Evolutionary conservation across 2,329 filamentous ascomycete species (phyloP).

Genomic region (Ceratocystis huliohia): DNA sequence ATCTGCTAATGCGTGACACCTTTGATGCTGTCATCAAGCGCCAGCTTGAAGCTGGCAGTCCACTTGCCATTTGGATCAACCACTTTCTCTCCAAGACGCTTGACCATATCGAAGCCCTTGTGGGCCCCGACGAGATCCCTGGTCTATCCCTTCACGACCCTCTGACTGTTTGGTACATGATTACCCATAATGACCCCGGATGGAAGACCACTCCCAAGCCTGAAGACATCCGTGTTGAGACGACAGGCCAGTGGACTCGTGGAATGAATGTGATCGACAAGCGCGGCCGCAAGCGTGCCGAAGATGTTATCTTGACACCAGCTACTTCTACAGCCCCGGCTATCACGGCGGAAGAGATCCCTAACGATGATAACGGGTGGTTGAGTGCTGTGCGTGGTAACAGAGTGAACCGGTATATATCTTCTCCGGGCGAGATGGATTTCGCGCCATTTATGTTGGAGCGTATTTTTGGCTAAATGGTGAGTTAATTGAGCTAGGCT

Average conservation of each 20-base stretch:
- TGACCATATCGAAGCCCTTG: slow-evolving; percentile 51
- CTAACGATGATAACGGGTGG: slow-evolving; percentile 67
- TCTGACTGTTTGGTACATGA: slow-evolving; percentile 64
- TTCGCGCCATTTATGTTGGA: slow-evolving; percentile 57
- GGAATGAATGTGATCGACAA: slow-evolving; percentile 82
- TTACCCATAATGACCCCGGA: slow-evolving; percentile 45
- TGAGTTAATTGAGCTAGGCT: neutral
- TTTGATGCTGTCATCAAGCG: slow-evolving; percentile 46
- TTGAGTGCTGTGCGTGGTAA: slow-evolving; percentile 63
- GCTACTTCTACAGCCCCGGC: slow-evolving; percentile 32
- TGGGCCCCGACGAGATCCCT: slow-evolving; percentile 44
- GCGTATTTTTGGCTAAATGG: slow-evolving; percentile 44
- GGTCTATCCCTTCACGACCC: slow-evolving; percentile 64
- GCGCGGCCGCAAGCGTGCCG: slow-evolving; percentile 45
- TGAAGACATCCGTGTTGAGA: slow-evolving; percentile 84
- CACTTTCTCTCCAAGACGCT: slow-evolving; percentile 63
- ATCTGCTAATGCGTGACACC: slow-evolving; percentile 49
- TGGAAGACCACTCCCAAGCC: slow-evolving; percentile 46
- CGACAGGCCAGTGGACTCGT: slow-evolving; percentile 82
- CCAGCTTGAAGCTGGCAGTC: slow-evolving; percentile 49
- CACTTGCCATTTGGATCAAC: slow-evolving; percentile 59
- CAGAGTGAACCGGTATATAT: slow-evolving; percentile 60
- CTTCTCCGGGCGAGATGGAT: slow-evolving; percentile 51
- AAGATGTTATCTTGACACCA: slow-evolving; percentile 31
- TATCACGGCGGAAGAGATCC: slow-evolving; percentile 37